Conservation (phyloP, 441 rosid genomes). For the Viola pubescens region DNA sequence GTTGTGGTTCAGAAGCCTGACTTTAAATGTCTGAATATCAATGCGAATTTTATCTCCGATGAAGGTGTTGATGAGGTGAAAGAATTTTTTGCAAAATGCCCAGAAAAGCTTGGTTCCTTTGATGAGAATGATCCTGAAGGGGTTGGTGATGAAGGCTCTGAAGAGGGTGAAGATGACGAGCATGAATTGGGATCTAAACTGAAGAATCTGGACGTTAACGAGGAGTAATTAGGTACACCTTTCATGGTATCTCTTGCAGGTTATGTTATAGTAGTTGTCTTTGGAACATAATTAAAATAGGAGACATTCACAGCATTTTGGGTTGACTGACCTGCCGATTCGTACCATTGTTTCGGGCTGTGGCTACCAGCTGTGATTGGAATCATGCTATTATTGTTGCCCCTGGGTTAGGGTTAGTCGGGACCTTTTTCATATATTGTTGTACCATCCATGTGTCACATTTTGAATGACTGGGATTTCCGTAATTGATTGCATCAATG, state of each 20-base stretch:
- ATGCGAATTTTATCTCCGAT: constrained; percentile 74
- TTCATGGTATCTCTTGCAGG: constrained; percentile 4
- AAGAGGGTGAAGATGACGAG: constrained; percentile 37
- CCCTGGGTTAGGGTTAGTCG: constrained; percentile 11
- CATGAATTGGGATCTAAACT: constrained; percentile 64
- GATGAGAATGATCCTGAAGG: constrained; percentile 95
- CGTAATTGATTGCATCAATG: background rate
- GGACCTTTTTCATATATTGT: constrained; percentile 1
- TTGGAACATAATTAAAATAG: constrained; percentile 14
- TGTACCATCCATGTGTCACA: background rate
- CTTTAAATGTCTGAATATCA: constrained; percentile 59
- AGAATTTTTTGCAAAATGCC: constrained; percentile 56
- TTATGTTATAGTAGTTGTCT: constrained; percentile 17
- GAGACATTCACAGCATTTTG: constrained; percentile 25
- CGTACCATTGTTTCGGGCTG: constrained; percentile 13
- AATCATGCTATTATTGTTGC: constrained; percentile 7
- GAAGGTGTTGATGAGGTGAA: constrained; percentile 83
- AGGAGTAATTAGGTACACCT: constrained; percentile 28
- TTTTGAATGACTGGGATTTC: constrained; percentile 3
- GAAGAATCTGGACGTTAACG: constrained; percentile 52
- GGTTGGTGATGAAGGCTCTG: constrained; percentile 43
- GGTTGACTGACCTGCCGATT: constrained; percentile 16
- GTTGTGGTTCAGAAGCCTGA: constrained; percentile 56
- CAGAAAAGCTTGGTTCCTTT: constrained; percentile 52
- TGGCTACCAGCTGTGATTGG: constrained; percentile 10